Conservation (phyloP, 23 red algal species). For the Gracilaria caudata region DNA sequence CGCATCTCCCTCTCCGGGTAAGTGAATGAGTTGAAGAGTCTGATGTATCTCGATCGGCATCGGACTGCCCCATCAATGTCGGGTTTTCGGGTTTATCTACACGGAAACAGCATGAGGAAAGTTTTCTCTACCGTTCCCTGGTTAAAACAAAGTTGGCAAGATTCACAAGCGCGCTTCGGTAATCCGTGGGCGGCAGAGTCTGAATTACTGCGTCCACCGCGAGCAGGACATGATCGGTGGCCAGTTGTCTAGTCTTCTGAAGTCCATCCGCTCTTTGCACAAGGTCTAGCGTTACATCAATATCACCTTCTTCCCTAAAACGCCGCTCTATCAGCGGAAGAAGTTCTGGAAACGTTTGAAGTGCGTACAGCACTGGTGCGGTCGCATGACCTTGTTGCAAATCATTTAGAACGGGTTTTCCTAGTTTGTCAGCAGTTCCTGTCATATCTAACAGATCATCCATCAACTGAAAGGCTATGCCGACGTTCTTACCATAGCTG, state of each 20-base stretch:
- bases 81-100: background rate
- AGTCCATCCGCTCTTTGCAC: constrained; percentile 79
- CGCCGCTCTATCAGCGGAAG: constrained; percentile 49
- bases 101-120: background rate
- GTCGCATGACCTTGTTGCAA: constrained; percentile 81
- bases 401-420: constrained; percentile 93
- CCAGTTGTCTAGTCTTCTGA: constrained; percentile 84
- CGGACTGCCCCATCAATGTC: background rate
- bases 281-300: constrained; percentile 56
- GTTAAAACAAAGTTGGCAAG: constrained; percentile 61
- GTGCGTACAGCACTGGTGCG: constrained; percentile 87
- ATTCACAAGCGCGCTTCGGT: constrained; percentile 72
- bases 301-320: constrained; percentile 69
- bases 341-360: constrained; percentile 68
- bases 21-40: too few relatives aligned
- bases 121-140: constrained; percentile 34
- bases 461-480: constrained; percentile 94
- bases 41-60: background rate
- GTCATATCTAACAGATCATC: constrained; percentile 94
- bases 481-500: constrained; percentile 87
- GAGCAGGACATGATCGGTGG: constrained; percentile 63
- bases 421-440: constrained; percentile 51
- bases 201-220: constrained; percentile 49
- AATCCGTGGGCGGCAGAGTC: constrained; percentile 55
- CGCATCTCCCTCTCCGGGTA: too few relatives aligned